Evolutionary conservation across 257 asterid genomes (phyloP).

Genomic region (Henckelia pumila): DNA sequence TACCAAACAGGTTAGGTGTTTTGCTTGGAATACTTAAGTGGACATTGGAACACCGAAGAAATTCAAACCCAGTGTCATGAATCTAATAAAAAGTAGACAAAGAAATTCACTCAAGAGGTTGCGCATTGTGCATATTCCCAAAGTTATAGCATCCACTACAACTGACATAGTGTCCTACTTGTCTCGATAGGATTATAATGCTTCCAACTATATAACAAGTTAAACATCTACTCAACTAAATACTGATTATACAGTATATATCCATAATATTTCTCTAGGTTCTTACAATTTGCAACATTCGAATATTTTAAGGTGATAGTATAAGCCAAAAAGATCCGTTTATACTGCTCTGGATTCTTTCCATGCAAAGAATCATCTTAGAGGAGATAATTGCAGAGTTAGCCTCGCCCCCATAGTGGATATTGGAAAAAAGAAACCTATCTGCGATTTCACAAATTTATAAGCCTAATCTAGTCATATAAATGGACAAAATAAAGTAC

Average conservation of each 20-base stretch:
- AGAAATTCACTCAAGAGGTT: background rate
- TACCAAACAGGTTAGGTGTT: background rate
- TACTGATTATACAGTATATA: background rate
- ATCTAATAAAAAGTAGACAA: background rate
- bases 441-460: conserved; percentile 2
- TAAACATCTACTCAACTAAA: background rate
- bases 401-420: background rate
- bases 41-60: background rate
- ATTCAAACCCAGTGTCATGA: background rate
- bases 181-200: background rate
- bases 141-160: background rate
- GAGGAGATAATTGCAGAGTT: background rate
- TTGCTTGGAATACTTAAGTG: background rate
- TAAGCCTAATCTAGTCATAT: background rate
- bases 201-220: background rate
- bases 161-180: background rate
- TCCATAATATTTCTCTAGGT: background rate
- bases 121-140: background rate
- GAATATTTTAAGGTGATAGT: background rate
- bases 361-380: background rate
- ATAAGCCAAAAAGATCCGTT: background rate
- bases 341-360: background rate
- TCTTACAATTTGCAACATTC: background rate
- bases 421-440: background rate
- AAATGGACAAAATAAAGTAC: conserved; percentile 30